A percentile compares a stretch with the other conserved stretches of the same genome.
phyloP scores from a whole-genome alignment of 805 yeast genomes.

The Candida tibetensis region DNA sequence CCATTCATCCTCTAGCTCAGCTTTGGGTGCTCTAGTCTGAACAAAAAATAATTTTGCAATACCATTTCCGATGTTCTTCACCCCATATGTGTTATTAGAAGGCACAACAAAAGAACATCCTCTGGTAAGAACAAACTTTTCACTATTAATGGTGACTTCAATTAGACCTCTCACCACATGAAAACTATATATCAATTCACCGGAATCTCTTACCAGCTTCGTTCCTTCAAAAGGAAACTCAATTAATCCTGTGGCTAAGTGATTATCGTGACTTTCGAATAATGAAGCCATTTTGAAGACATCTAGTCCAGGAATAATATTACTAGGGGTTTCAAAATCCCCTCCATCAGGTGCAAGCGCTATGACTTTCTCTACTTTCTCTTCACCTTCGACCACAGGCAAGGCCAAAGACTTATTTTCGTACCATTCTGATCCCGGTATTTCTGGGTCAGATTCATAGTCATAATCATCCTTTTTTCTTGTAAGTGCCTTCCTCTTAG shows the following conservation, averaged over 20 bases:
- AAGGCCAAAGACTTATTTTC: slow-evolving; percentile 37
- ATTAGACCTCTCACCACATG: slow-evolving; percentile 69
- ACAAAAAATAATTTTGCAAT: slow-evolving; percentile 71
- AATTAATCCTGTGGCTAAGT: slow-evolving; percentile 71
- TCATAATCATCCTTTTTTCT: slow-evolving; percentile 18
- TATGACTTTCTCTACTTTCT: slow-evolving; percentile 43
- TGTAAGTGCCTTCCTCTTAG: slow-evolving; percentile 9
- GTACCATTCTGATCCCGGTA: slow-evolving; percentile 55
- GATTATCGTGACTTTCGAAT: slow-evolving; percentile 60
- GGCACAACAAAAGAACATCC: slow-evolving; percentile 87
- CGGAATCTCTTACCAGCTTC: slow-evolving; percentile 60
- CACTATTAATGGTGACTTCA: slow-evolving; percentile 62
- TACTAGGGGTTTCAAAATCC: slow-evolving; percentile 39
- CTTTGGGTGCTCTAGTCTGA: slow-evolving; percentile 48
- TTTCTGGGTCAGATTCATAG: slow-evolving; percentile 38
- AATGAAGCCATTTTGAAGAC: slow-evolving; percentile 61
- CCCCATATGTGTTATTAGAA: slow-evolving; percentile 67
- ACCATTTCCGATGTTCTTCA: slow-evolving; percentile 58
- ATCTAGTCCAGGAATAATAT: slow-evolving; percentile 39
- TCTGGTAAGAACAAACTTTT: slow-evolving; percentile 55
- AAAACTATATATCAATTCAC: slow-evolving; percentile 68
- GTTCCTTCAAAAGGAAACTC: slow-evolving; percentile 60
- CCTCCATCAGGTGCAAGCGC: slow-evolving; percentile 67
- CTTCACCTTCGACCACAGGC: slow-evolving; percentile 51
- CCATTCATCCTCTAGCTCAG: slow-evolving; percentile 8